Percentiles rank a stretch among this genome's conserved stretches.
phyloP scores from a whole-genome alignment of 441 rosid genomes.

The Aquilaria agallochum region DNA sequence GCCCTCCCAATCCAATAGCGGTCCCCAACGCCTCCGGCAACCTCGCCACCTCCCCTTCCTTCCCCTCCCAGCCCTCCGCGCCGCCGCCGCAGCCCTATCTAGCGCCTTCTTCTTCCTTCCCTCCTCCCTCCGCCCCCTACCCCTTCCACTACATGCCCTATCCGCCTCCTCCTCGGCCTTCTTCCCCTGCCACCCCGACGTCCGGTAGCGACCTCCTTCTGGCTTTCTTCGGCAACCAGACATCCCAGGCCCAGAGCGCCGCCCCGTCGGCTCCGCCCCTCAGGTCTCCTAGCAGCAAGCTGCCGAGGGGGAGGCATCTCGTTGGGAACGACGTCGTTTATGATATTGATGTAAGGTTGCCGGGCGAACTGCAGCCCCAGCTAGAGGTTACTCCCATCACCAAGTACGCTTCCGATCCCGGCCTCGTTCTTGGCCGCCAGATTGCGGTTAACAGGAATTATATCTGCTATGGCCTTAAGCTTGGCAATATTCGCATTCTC shows the following conservation, averaged over 20 bases:
- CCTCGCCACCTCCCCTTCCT: slow-evolving; percentile 27
- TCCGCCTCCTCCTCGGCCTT: slow-evolving; percentile 30
- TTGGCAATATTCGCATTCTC: slow-evolving; percentile 38
- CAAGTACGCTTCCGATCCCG: slow-evolving; percentile 46
- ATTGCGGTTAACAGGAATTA: slow-evolving; percentile 41
- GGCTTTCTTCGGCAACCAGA: slow-evolving; percentile 28
- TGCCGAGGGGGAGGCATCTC: slow-evolving; percentile 55
- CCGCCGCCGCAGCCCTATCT: slow-evolving; percentile 23
- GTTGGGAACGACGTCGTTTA: slow-evolving; percentile 37
- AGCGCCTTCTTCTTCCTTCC: slow-evolving; percentile 39
- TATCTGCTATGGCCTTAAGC: slow-evolving; percentile 42
- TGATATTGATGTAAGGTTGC: slow-evolving; percentile 48
- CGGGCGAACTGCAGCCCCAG: slow-evolving; percentile 63
- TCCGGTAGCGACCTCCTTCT: slow-evolving; percentile 14
- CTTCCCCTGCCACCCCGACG: slow-evolving; percentile 11
- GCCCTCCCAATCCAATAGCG: too few relatives aligned
- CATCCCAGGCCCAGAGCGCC: neutral
- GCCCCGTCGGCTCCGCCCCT: neutral
- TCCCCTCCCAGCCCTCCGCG: slow-evolving; percentile 24
- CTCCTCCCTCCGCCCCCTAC: slow-evolving; percentile 44
- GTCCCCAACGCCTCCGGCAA: neutral
- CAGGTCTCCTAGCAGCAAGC: slow-evolving; percentile 40
- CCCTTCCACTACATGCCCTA: slow-evolving; percentile 30
- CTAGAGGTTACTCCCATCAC: slow-evolving; percentile 75
- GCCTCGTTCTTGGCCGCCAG: slow-evolving; percentile 39